Base-by-base conservation (phyloP, 192 early-diverging fungal species). In the Funneliformis mosseae region DNA sequence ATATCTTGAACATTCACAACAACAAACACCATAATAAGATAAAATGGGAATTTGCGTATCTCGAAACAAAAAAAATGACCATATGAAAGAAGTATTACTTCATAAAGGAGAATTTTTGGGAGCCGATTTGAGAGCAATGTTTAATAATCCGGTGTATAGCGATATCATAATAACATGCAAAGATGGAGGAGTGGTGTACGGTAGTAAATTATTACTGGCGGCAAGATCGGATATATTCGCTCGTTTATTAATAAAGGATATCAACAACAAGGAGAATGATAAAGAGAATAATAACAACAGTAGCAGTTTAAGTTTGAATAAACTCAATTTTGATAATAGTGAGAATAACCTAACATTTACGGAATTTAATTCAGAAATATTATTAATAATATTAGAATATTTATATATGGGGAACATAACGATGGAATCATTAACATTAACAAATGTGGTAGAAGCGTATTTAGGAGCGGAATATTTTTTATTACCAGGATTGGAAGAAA, bases 331-430 rank as follows among this genome's bases (percentile, higher is more conserved):
- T 21, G 21, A 18, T 55, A 55, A 6, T 21, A 21, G 21, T 55
- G 46, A 74, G 33, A 50, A 74, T 67, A 14, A 45, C 10, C 46
- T 78, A 39, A 45, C 61, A 27, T 78, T 78, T n/a, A 63, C 64
- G 18, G 63, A 78, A 43, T 61, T 78, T 39, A 43, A 10, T 42
- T 61, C 66, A 25, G n/a, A 41, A 48, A 39, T 64, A 9, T 39
- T 78, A 59, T 23, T 61, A 78, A 50, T 68, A 28, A 62, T 78
- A 21, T 33, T 78, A 39, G 77, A 78, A 68, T 78, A 41, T 78
- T 62, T 78, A 45, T 78, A 78, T 78, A 66, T 59, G 33, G 77
- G 77, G 7, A 25, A 64, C 16, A 68, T 78, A 6, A 59, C 16
- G 25, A 28, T 43, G 1, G 59, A 78, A 21, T 48, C 39, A 45